phyloP scores from a whole-genome alignment of 1,284 basidiomycete genomes.

The Waitea zeae region DNA sequence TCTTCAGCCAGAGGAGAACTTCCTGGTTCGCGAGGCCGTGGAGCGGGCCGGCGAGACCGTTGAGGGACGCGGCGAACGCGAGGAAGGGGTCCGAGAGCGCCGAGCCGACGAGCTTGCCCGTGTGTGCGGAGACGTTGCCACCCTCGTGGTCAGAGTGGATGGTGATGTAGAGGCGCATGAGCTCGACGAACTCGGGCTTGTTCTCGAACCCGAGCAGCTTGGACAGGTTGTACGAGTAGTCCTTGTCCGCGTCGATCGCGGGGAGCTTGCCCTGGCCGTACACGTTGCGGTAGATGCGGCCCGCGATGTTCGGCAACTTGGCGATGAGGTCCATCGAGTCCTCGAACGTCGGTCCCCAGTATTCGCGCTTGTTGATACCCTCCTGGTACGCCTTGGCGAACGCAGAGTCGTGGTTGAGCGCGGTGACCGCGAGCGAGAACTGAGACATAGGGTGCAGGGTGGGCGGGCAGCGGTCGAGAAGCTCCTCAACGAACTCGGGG shows the following conservation, averaged over 20 bases:
- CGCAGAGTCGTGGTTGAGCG: constrained; percentile 92
- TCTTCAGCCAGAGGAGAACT: constrained; percentile 77
- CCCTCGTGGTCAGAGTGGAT: constrained; percentile 99
- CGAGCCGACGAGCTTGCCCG: constrained; percentile 91
- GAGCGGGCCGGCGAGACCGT: constrained; percentile 93
- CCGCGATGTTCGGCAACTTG: constrained; percentile 93
- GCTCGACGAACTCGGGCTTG: constrained; percentile 81
- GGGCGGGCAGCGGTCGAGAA: constrained; percentile 85
- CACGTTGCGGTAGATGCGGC: constrained; percentile 92
- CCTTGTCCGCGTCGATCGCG: constrained; percentile 74
- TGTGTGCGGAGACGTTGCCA: constrained; percentile 96
- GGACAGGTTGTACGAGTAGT: constrained; percentile 89
- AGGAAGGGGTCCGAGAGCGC: constrained; percentile 98
- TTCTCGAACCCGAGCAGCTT: constrained; percentile 88
- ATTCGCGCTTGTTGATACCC: constrained; percentile 90
- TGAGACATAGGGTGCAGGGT: constrained; percentile 96
- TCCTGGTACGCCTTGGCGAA: constrained; percentile 92
- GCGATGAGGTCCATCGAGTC: constrained; percentile 97
- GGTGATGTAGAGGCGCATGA: constrained; percentile 92
- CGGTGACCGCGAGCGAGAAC: constrained; percentile 87
- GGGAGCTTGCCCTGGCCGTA: constrained; percentile 84
- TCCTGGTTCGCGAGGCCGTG: constrained; percentile 97
- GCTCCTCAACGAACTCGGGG: constrained; percentile 85
- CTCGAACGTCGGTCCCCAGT: constrained; percentile 94
- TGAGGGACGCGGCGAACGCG: constrained; percentile 82